phyloP scores from a whole-genome alignment of 805 yeast genomes.

The Cyberlindnera xylosilytica region DNA sequence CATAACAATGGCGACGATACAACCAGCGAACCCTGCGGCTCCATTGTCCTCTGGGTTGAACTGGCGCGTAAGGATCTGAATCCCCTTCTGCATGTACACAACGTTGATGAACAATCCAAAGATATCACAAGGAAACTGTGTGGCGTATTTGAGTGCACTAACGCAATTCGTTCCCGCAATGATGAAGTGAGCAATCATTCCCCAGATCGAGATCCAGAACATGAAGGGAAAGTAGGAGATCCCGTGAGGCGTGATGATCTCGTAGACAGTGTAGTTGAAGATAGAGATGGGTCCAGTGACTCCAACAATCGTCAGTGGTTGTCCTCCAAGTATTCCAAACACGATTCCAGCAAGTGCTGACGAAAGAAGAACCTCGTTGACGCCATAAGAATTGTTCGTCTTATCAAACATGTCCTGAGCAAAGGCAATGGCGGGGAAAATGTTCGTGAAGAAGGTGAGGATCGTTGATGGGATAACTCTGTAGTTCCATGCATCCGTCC shows the following conservation, averaged over 20 bases:
- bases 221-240: conserved; percentile 69
- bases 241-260: conserved; percentile 51
- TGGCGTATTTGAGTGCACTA: conserved; percentile 63
- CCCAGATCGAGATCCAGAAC: conserved; percentile 96
- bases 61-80: conserved; percentile 74
- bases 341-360: conserved; percentile 87
- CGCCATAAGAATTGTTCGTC: conserved; percentile 83
- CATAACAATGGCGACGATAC: conserved; percentile 73
- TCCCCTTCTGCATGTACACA: conserved; percentile 87
- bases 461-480: conserved; percentile 83
- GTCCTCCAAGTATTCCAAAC: conserved; percentile 84
- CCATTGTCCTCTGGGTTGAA: conserved; percentile 46
- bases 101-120: conserved; percentile 90
- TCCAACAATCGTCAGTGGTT: conserved; percentile 93
- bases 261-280: conserved; percentile 87
- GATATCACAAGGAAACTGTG: conserved; percentile 84
- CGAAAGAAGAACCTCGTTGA: conserved; percentile 81
- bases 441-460: conserved; percentile 83
- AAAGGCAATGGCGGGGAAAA: conserved; percentile 91
- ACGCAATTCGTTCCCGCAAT: conserved; percentile 71
- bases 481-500: conserved; percentile 80
- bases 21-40: conserved; percentile 66
- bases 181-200: conserved; percentile 73
- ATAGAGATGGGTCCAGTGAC: conserved; percentile 95
- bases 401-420: conserved; percentile 97